Percentiles rank a stretch among this genome's conserved stretches.
Evolutionary conservation across 345 rosid species (phyloP).

Genomic region (Corchorus olitorius): DNA sequence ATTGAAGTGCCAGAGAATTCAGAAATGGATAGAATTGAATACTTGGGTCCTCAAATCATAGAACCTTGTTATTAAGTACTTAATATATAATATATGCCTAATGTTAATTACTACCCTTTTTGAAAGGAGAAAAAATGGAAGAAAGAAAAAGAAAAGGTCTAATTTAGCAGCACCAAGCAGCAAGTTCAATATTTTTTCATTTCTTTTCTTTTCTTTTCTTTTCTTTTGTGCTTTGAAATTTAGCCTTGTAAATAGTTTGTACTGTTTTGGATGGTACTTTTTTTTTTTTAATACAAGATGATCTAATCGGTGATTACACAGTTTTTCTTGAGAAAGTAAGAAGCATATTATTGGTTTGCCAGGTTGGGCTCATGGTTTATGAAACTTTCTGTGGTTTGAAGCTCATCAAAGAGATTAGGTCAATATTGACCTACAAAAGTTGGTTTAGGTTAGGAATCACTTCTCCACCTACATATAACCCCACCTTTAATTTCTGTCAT

Average conservation of each 20-base stretch:
- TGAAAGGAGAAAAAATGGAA: neutral
- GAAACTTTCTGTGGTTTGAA: neutral
- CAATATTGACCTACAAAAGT: neutral
- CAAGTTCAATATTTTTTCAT: neutral
- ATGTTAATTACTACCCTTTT: neutral
- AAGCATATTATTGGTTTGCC: neutral
- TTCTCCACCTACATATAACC: neutral
- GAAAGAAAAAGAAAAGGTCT: neutral
- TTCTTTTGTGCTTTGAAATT: neutral
- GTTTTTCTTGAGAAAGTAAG: neutral
- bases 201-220: neutral
- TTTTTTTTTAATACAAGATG: no score
- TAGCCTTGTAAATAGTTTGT: neutral
- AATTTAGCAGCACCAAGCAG: neutral
- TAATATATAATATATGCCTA: neutral
- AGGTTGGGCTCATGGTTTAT: slow-evolving; percentile 3
- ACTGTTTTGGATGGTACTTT: neutral
- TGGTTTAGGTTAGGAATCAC: neutral
- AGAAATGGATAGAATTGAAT: slow-evolving; percentile 56
- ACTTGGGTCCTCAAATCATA: slow-evolving; percentile 53
- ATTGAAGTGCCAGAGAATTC: slow-evolving; percentile 53
- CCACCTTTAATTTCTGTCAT: neutral
- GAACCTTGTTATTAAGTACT: slow-evolving; percentile 19
- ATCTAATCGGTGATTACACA: neutral
- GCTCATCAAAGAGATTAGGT: neutral